phyloP scores from a whole-genome alignment of 768 basidiomycete species.

The button mushroom (Agaricus bisporus) region DNA sequence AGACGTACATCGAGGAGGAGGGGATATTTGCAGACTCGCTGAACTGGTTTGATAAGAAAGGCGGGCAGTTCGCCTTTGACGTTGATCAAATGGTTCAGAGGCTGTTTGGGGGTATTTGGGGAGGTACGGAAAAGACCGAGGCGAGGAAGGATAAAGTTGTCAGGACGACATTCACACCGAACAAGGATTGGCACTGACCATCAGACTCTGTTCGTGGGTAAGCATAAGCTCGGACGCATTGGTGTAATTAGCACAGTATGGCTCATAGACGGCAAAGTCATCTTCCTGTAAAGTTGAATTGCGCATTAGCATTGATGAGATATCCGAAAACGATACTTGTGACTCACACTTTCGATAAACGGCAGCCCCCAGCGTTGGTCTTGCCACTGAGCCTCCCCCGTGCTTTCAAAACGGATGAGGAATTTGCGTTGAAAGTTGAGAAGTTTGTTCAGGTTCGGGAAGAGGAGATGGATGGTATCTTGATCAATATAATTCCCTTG shows the following conservation, averaged over 20 bases:
- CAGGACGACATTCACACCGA: constrained; percentile 23
- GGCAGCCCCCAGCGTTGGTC: constrained; percentile 85
- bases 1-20: constrained; percentile 79
- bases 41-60: constrained; percentile 97
- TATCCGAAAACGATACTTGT: constrained; percentile 29
- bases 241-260: constrained; percentile 94
- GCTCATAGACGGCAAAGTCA: constrained; percentile 93
- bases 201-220: constrained; percentile 78
- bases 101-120: constrained; percentile 47
- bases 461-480: constrained; percentile 93
- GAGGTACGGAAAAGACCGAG: constrained; percentile 27
- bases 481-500: constrained; percentile 84
- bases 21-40: constrained; percentile 98
- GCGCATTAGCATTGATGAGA: constrained; percentile 26
- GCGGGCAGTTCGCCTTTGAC: constrained; percentile 90
- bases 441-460: constrained; percentile 90
- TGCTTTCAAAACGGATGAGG: constrained; percentile 84
- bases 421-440: constrained; percentile 96
- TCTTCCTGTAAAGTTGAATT: constrained; percentile 70
- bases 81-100: constrained; percentile 79
- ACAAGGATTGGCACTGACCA: constrained; percentile 47
- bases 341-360: constrained; percentile 78
- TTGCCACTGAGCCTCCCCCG: constrained; percentile 74
- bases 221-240: constrained; percentile 82
- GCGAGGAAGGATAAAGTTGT: constrained; percentile 19